These are phyloP conservation scores for Blastomyces emzantsi DNA, from an alignment of 2,329 filamentous ascomycete species.

Conservation along the genomic window DNA sequence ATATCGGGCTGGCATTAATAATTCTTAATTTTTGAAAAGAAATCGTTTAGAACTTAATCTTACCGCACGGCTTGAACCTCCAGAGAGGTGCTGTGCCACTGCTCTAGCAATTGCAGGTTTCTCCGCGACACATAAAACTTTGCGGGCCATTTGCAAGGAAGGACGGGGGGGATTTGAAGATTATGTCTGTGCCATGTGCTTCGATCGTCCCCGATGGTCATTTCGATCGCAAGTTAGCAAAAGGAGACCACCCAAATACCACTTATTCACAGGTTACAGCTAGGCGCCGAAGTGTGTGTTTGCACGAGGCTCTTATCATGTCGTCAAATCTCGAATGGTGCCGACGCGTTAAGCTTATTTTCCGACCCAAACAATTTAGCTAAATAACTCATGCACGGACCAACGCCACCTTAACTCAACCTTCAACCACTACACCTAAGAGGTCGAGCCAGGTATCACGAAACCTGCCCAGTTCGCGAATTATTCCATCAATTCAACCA, in stretches of 20 bases:
- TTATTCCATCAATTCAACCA: slow-evolving; percentile 1
- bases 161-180: slow-evolving; percentile 1
- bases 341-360: slow-evolving; percentile 13
- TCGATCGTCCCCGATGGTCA: not conserved
- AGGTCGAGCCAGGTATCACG: not conserved
- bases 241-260: not conserved
- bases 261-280: not conserved
- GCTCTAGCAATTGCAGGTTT: slow-evolving; percentile 95
- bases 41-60: slow-evolving; percentile 25
- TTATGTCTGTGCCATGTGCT: slow-evolving; percentile 10
- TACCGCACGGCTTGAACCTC: slow-evolving; percentile 62
- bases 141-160: slow-evolving; percentile 33
- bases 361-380: not conserved
- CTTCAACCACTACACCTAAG: not conserved
- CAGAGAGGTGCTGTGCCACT: slow-evolving; percentile 80
- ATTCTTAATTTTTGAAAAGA: not conserved
- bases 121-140: slow-evolving; percentile 68
- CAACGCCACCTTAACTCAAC: slow-evolving; percentile 8
- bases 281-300: not conserved
- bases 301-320: not conserved
- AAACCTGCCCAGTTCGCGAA: not conserved
- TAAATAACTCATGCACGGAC: slow-evolving; percentile 7
- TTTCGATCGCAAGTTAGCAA: not conserved
- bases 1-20: slow-evolving; percentile 10
- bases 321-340: slow-evolving; percentile 14